phyloP scores from a whole-genome alignment of 306 rosid species.

The Fragaria iinumae region DNA sequence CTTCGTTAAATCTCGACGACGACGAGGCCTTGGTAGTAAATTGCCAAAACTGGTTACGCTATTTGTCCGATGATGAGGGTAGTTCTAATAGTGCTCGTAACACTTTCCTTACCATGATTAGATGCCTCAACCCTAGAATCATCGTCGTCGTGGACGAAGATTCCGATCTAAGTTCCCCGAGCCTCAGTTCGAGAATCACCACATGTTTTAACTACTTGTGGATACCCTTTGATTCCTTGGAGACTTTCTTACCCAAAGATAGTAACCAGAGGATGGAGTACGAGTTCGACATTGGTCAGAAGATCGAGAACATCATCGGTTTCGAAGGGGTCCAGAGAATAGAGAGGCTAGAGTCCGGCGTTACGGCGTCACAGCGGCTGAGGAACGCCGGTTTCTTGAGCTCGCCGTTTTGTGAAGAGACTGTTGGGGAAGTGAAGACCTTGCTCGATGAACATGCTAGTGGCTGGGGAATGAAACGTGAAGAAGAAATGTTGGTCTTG shows the following conservation, averaged over 20 bases:
- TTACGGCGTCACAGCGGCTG: conserved; percentile 54
- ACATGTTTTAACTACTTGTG: conserved; percentile 81
- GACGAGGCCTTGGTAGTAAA: conserved; percentile 89
- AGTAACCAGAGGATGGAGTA: conserved; percentile 77
- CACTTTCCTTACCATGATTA: conserved; percentile 48
- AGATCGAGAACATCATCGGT: conserved; percentile 69
- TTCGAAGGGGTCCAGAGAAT: conserved; percentile 69
- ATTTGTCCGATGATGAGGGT: conserved; percentile 50
- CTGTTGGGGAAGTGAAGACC: conserved; percentile 57
- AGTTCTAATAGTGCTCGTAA: conserved; percentile 39
- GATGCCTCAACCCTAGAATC: conserved; percentile 65
- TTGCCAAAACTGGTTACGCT: conserved; percentile 79
- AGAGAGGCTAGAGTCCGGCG: conserved; percentile 68
- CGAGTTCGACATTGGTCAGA: conserved; percentile 87
- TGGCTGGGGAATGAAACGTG: conserved; percentile 98
- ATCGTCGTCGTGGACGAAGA: conserved; percentile 82
- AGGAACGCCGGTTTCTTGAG: conserved; percentile 52
- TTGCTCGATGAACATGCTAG: conserved; percentile 95
- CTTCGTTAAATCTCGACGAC: conserved; percentile 49
- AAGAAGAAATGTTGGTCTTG: conserved; percentile 77
- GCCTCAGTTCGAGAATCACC: conserved; percentile 64
- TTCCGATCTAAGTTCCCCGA: conserved; percentile 55
- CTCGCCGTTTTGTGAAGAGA: conserved; percentile 62
- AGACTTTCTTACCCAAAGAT: conserved; percentile 80
- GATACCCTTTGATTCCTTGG: conserved; percentile 95